These are phyloP conservation scores for Leptographium flavum DNA, from an alignment of 2,329 filamentous ascomycete genomes.

Conservation along the genomic window DNA sequence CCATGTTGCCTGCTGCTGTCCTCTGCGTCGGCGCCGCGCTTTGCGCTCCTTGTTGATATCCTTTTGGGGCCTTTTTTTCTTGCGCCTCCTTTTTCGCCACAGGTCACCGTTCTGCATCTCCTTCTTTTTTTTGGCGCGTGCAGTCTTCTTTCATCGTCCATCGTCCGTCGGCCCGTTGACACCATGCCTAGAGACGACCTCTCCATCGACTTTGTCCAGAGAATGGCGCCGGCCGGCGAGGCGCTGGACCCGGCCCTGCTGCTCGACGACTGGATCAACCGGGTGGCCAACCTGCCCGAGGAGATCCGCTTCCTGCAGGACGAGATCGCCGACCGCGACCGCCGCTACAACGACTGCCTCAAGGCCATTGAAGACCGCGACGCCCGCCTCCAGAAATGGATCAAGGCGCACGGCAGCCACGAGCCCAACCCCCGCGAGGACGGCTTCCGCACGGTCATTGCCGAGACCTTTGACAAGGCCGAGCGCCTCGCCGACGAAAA, in stretches of 20 bases:
- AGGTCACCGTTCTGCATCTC: not conserved
- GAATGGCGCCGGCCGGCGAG: conserved; percentile 46
- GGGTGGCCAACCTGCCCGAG: conserved; percentile 64
- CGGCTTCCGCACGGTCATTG: conserved; percentile 47
- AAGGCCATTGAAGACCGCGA: conserved; percentile 59
- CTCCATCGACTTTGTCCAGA: conserved; percentile 55
- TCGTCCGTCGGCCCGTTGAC: conserved; percentile 2
- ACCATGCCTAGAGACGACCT: conserved; percentile 60
- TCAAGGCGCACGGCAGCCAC: conserved; percentile 62
- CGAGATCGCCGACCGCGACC: conserved; percentile 70
- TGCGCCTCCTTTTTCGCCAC: no score
- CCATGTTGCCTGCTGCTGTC: not conserved
- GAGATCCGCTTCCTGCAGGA: conserved; percentile 75
- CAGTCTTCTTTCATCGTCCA: not conserved
- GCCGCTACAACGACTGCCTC: conserved; percentile 53
- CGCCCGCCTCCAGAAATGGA: conserved; percentile 64
- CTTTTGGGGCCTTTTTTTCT: not conserved
- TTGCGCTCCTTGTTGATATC: not conserved
- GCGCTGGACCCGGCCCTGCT: conserved; percentile 52
- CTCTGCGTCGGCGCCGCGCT: not conserved
- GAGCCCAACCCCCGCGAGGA: conserved; percentile 64
- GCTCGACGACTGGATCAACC: conserved; percentile 65
- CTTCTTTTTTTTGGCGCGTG: not conserved
- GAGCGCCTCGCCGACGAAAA: conserved; percentile 65
- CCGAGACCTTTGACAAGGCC: conserved; percentile 52